Base-by-base conservation (phyloP, 495 filamentous ascomycete species). In the Mytilinidion resinicola region DNA sequence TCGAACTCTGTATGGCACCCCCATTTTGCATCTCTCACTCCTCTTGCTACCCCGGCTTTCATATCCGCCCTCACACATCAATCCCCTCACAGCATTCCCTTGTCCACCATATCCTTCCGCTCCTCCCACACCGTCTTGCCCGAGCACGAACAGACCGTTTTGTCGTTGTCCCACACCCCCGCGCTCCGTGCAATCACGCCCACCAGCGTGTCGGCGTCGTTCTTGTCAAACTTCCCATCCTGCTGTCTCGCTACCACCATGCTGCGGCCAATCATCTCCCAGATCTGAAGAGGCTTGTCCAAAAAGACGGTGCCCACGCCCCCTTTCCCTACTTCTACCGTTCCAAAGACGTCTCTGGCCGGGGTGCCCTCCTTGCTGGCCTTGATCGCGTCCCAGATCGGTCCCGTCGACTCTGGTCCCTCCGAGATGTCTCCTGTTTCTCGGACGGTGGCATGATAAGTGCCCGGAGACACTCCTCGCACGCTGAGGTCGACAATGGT, bases 71-170 rank as follows among this genome's bases (percentile, higher is more conserved):
- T n/a, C n/a, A n/a, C n/a, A n/a, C n/a, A n/a, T n/a, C n/a, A n/a
- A 9, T 38, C 37, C 36, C 30, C 36, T 81, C 67, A 95, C 51
- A 85, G 71, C 87, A 98, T 96, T 7, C 93, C 93, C 74, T 86
- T 87, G 46, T 74, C 77, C 46, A 91, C 83, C 74, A 95, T 87
- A 69, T 97, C 92, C 76, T 85, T 86, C 68, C 93, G 80, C 78
- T 98, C 93, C 72, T 97, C 86, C 93, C 93, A 98, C 35, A 98
- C 79, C 64, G 90, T 96, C 83, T 98, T 96, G 3, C 93, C 93
- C 41, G 90, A 95, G 73, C 93, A 97, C 12, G 88, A 92, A 70
- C 85, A 85, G 30, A 98, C 93, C 66, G 87, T 96, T 80, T 96
- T 98, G 69, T 96, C 90, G 68, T 98, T 97, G 70, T 96, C 91